Conservation (phyloP, 139 green algal genomes). For the Monoraphidium neglectum region DNA sequence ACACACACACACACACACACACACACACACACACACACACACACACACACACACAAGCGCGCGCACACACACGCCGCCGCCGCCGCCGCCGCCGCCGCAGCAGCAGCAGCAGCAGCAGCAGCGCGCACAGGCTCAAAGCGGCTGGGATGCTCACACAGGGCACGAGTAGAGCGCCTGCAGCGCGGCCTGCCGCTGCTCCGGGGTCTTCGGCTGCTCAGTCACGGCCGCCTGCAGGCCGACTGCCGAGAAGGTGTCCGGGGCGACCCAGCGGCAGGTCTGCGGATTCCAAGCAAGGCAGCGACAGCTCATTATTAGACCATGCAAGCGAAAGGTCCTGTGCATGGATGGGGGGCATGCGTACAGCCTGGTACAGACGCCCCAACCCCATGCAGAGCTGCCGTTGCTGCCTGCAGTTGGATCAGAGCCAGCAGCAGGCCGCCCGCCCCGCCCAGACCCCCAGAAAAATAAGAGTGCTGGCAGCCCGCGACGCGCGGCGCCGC, state of each 20-base stretch:
- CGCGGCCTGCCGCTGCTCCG: slow-evolving; percentile 41
- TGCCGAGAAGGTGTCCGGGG: slow-evolving; percentile 52
- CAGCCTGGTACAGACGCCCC: not conserved
- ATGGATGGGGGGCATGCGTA: not conserved
- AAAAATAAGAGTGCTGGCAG: no score
- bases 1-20: not conserved
- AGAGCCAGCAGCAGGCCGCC: not conserved
- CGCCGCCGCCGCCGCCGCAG: not conserved
- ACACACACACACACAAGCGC: not conserved
- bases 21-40: no score
- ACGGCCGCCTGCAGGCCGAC: slow-evolving; percentile 54
- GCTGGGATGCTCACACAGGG: slow-evolving; percentile 64
- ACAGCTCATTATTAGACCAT: slow-evolving; percentile 6
- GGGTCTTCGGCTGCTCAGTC: slow-evolving; percentile 51
- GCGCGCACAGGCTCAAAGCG: not conserved
- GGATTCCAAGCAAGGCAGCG: not conserved
- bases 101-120: no score
- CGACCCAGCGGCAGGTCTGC: slow-evolving; percentile 81
- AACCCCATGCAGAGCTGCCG: not conserved
- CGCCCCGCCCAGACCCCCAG: slow-evolving; percentile 33
- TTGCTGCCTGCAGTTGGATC: not conserved
- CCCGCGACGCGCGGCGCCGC: no score
- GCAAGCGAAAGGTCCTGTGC: not conserved
- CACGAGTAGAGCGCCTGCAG: slow-evolving; percentile 76
- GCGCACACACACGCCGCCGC: not conserved